Conservation (phyloP, 2,329 filamentous ascomycete genomes). For the Aureobasidium lini region DNA sequence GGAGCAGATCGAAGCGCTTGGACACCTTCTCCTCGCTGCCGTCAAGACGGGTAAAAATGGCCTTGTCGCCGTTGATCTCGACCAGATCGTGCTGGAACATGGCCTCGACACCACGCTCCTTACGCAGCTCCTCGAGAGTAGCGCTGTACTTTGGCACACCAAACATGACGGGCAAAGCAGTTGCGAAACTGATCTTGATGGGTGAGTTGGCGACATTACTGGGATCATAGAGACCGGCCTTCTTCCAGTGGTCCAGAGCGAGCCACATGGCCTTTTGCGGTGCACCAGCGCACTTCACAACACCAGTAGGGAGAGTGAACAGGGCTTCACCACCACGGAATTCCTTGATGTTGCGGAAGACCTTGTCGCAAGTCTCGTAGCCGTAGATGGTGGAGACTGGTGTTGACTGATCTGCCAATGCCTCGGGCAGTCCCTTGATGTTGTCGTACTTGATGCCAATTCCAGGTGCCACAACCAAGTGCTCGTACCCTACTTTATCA, state of each 20-base stretch:
- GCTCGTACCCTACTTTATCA: slow-evolving; percentile 53
- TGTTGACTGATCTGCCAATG: slow-evolving; percentile 28
- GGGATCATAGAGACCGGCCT: slow-evolving; percentile 28
- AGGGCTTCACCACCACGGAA: slow-evolving; percentile 30
- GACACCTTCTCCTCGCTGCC: slow-evolving; percentile 22
- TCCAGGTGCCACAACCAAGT: slow-evolving; percentile 53
- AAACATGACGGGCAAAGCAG: slow-evolving; percentile 33
- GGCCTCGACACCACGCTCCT: slow-evolving; percentile 30
- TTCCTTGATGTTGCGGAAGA: slow-evolving; percentile 24
- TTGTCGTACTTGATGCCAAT: slow-evolving; percentile 17
- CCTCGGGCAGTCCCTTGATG: slow-evolving; percentile 21
- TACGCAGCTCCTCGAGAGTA: slow-evolving; percentile 29
- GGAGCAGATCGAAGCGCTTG: slow-evolving; percentile 31
- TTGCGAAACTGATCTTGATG: slow-evolving; percentile 33
- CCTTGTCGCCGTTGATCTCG: slow-evolving; percentile 31
- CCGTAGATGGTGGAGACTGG: slow-evolving; percentile 32
- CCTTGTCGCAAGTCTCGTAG: slow-evolving; percentile 34
- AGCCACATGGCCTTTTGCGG: slow-evolving; percentile 38
- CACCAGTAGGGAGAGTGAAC: slow-evolving; percentile 33
- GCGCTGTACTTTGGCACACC: slow-evolving; percentile 34
- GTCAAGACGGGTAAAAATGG: slow-evolving; percentile 26
- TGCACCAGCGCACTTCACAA: slow-evolving; percentile 34
- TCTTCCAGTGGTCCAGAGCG: slow-evolving; percentile 32
- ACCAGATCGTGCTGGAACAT: slow-evolving; percentile 33
- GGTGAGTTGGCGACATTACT: slow-evolving; percentile 22